Base-by-base conservation (phyloP, 1,284 basidiomycete species). In the Rhodotorula mucilaginosa region DNA sequence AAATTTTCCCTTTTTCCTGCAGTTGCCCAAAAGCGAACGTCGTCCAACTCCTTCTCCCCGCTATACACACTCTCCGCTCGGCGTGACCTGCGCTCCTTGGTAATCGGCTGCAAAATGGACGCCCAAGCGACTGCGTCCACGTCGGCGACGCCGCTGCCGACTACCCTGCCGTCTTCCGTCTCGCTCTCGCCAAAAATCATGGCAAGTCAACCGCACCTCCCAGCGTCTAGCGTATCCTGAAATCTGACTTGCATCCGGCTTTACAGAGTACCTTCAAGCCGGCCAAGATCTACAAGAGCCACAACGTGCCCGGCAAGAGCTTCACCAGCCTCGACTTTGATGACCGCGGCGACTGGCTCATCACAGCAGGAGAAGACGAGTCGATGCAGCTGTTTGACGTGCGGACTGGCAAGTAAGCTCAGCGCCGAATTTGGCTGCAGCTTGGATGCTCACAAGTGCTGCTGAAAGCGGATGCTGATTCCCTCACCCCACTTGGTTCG, bases 331-430 rank as follows among this genome's bases (percentile, higher is more conserved):
- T 97, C 44, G 86, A 87, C 47, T 99, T 96, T 80, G 96, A 98
- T 80, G 93, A 97, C 80, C 84, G 87, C 78, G 97, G 97, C 7
- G 90, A 94, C 75, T 85, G 87, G 71, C 83, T 96, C 57, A 85
- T 98, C 52, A 96, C 93, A 7, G 90, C 93, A 0, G 89, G 86
- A n/a, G 91, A 97, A 80, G 96, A 99, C 79, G 95, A 98, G 82
- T 89, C 89, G 2, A 93, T 99, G 81, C 86, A 92, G 61, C 79
- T 97, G 68, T 99, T 93, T 80, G 93, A 87, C 80, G 91, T 89
- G 79, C 89, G 89, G 84, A 88, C 86, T 77, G 97, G 95, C 83
- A 93, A 91, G 95, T 89, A 85, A 88, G 95, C 13, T 90, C 80
- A 67, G 18, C 77, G 79, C 77, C 79, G 76, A 67, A 67, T 65